A percentile compares a stretch with the other conserved stretches of the same genome.
Evolutionary conservation across 805 yeast genomes (phyloP).

Genomic region (Pachysolen tannophilus): DNA sequence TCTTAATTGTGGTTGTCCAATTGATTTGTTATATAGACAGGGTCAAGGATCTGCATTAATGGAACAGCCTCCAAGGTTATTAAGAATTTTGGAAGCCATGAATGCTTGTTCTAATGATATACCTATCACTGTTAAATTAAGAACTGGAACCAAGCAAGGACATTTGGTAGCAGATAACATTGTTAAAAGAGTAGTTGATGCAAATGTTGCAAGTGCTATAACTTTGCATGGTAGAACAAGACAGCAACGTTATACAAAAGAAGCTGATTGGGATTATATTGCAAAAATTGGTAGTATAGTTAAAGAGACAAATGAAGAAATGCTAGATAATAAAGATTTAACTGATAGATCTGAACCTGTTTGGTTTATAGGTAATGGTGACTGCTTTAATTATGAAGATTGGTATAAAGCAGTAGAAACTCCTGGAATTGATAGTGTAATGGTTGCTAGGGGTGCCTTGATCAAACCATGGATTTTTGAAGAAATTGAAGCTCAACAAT

Average conservation of each 20-base stretch:
- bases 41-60: conserved; percentile 95
- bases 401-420: conserved; percentile 68
- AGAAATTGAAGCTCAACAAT: conserved; percentile 84
- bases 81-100: conserved; percentile 82
- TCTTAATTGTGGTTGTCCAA: conserved; percentile 96
- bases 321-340: conserved; percentile 51
- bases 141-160: conserved; percentile 84
- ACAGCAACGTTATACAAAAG: conserved; percentile 87
- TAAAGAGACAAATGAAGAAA: conserved; percentile 45
- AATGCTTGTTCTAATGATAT: conserved; percentile 80
- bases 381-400: conserved; percentile 77
- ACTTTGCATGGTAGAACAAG: conserved; percentile 95
- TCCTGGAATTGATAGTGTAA: conserved; percentile 79
- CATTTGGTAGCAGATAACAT: conserved; percentile 83
- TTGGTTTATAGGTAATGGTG: conserved; percentile 93
- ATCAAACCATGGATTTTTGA: conserved; percentile 99
- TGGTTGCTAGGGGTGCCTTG: conserved; percentile 97
- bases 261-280: conserved; percentile 91
- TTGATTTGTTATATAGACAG: conserved; percentile 84
- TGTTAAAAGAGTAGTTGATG: conserved; percentile 62
- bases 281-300: conserved; percentile 64
- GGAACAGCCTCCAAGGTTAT: conserved; percentile 78
- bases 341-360: conserved; percentile 49
- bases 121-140: conserved; percentile 85
- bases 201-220: conserved; percentile 81